Evolutionary conservation across 164 flowering plant genomes (phyloP).

Genomic region (Chloranthus sessilifolius): DNA sequence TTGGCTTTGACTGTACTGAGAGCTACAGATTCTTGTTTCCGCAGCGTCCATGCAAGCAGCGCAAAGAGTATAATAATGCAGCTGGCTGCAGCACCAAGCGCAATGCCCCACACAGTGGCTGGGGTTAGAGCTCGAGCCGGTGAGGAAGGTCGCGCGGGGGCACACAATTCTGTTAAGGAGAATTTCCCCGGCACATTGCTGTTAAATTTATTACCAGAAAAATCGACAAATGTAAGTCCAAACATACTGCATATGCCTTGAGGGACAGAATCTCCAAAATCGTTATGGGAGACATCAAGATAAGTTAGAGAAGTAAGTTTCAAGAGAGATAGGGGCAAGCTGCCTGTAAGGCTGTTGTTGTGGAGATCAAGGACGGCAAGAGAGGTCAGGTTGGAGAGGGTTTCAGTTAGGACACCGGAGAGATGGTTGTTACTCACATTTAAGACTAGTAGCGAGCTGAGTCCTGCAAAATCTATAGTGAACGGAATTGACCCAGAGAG

Average conservation of each 20-base stretch:
- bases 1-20: slow-evolving; percentile 21
- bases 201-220: slow-evolving; percentile 40
- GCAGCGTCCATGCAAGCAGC: slow-evolving; percentile 24
- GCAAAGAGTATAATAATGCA: slow-evolving; percentile 25
- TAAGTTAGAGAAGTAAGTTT: slow-evolving; percentile 41
- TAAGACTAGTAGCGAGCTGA: slow-evolving; percentile 37
- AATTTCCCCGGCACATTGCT: slow-evolving; percentile 40
- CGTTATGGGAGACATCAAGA: slow-evolving; percentile 51
- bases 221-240: slow-evolving; percentile 35
- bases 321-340: slow-evolving; percentile 35
- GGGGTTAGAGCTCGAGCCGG: slow-evolving; percentile 18
- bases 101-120: slow-evolving; percentile 31
- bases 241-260: slow-evolving; percentile 39
- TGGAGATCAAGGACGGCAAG: slow-evolving; percentile 54
- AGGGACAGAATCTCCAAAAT: slow-evolving; percentile 33
- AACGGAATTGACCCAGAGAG: slow-evolving; percentile 38
- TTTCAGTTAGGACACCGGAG: slow-evolving; percentile 29
- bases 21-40: slow-evolving; percentile 15
- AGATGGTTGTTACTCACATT: slow-evolving; percentile 53
- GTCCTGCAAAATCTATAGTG: slow-evolving; percentile 2
- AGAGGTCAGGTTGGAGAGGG: slow-evolving; percentile 34
- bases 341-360: slow-evolving; percentile 42
- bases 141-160: slow-evolving; percentile 6
- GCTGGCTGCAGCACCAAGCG: slow-evolving; percentile 22
- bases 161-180: slow-evolving; percentile 20